Conservation (phyloP, 495 filamentous ascomycete genomes). For the Penicillium flavigenum region DNA sequence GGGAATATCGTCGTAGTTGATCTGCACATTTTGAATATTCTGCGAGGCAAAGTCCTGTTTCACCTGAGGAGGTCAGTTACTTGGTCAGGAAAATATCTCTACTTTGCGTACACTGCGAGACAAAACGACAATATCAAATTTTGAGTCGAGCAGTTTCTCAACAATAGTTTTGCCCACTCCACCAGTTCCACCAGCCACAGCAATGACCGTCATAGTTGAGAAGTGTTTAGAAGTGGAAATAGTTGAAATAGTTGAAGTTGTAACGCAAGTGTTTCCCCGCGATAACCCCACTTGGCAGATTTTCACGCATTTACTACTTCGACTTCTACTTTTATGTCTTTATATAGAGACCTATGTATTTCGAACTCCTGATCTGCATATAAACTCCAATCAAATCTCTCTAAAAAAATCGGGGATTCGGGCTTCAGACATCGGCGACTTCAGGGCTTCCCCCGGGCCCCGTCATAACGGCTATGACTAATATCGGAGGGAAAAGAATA, state of each 20-base stretch:
- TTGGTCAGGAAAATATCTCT: conserved; percentile 18
- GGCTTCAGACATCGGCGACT: conserved; percentile 28
- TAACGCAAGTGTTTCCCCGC: conserved; percentile 2
- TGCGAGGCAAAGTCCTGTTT: conserved; percentile 10
- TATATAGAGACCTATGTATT: background rate
- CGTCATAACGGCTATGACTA: conserved; percentile 19
- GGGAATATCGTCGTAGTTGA: conserved; percentile 46
- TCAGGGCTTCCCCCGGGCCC: background rate
- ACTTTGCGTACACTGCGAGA: conserved; percentile 31
- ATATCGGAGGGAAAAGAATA: conserved; percentile 22
- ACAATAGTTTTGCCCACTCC: conserved; percentile 53
- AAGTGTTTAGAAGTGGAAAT: background rate
- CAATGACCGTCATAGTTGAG: conserved; percentile 40
- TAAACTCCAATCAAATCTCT: background rate
- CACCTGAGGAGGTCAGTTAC: conserved; percentile 12
- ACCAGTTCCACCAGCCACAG: conserved; percentile 56
- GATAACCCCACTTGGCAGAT: conserved; percentile 3
- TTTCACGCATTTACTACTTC: background rate
- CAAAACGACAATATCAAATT: conserved; percentile 46
- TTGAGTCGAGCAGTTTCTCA: conserved; percentile 39
- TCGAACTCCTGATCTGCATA: background rate
- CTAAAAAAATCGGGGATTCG: conserved; percentile 27
- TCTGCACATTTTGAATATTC: conserved; percentile 22
- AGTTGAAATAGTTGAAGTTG: conserved; percentile 2
- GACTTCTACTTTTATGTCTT: background rate